Percentiles rank a stretch among this genome's conserved stretches.
Conservation (phyloP, 2,329 filamentous ascomycete species). For the Penicillium psychrosexuale region DNA sequence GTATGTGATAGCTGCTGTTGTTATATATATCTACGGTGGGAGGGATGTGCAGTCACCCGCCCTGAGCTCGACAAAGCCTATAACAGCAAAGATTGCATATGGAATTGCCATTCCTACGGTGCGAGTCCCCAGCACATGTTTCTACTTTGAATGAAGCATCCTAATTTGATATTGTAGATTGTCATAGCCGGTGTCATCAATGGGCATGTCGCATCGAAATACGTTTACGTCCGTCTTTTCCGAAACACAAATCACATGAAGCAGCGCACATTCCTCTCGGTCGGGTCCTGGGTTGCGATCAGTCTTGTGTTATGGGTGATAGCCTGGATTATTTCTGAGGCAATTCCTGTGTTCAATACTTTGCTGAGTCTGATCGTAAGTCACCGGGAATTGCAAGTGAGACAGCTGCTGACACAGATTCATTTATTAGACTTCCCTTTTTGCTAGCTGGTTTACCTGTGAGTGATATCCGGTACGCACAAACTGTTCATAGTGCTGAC, state of each 20-base stretch:
- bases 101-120: constrained; percentile 63
- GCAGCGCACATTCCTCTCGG: constrained; percentile 47
- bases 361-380: constrained; percentile 57
- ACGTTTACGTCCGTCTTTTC: constrained; percentile 64
- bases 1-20: constrained; percentile 62
- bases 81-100: constrained; percentile 62
- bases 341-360: constrained; percentile 65
- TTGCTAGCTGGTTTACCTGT: constrained; percentile 63
- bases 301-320: constrained; percentile 55
- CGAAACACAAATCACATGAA: constrained; percentile 54
- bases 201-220: constrained; percentile 62
- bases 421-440: constrained; percentile 47
- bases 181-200: constrained; percentile 67
- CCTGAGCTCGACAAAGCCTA: constrained; percentile 56
- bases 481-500: neutral
- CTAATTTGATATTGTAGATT: constrained; percentile 40
- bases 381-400: neutral
- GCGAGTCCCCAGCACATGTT: neutral
- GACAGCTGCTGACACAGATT: constrained; percentile 11
- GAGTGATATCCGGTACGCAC: neutral
- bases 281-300: constrained; percentile 57
- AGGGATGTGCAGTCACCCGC: constrained; percentile 61
- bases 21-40: constrained; percentile 66
- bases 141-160: rapidly evolving
- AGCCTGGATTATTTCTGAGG: constrained; percentile 65